phyloP scores from a whole-genome alignment of 345 rosid species.

The Brassica rapa region DNA sequence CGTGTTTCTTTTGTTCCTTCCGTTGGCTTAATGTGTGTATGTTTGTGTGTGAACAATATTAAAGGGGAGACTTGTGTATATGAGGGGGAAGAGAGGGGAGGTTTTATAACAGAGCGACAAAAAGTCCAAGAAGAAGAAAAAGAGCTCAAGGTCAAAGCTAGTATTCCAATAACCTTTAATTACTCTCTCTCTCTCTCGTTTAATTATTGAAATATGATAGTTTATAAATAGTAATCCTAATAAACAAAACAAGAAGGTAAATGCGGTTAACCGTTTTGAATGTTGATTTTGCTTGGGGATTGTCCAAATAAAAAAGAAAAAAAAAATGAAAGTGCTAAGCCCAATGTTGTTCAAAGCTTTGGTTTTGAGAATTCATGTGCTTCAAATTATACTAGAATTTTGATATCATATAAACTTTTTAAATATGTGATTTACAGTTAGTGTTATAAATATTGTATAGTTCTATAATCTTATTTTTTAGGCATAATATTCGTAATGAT shows the following conservation, averaged over 20 bases:
- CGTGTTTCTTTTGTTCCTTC: slow-evolving; percentile 1
- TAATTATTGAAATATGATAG: background rate
- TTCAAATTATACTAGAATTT: background rate
- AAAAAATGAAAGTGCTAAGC: background rate
- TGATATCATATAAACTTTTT: too few species aligned
- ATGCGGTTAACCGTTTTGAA: slow-evolving; percentile 30
- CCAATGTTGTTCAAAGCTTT: slow-evolving; percentile 43
- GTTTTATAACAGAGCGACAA: slow-evolving; percentile 28
- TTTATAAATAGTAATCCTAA: background rate
- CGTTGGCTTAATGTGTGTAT: background rate
- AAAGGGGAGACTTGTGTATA: background rate
- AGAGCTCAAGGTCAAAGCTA: slow-evolving; percentile 42
- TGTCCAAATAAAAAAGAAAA: slow-evolving; percentile 24
- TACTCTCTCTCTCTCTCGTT: slow-evolving; percentile 4
- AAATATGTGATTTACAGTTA: too few species aligned
- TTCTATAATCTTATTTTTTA: too few species aligned
- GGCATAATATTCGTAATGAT: too few species aligned
- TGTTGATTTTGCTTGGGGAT: slow-evolving; percentile 31
- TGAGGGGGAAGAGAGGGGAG: slow-evolving; percentile 11
- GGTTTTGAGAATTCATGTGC: slow-evolving; percentile 34
- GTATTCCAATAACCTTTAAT: slow-evolving; percentile 29
- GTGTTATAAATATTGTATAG: background rate
- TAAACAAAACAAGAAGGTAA: slow-evolving; percentile 6
- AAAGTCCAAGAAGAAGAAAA: slow-evolving; percentile 40
- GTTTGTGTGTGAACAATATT: background rate